These are phyloP conservation scores for Fusarium albidum DNA, from an alignment of 2,329 filamentous ascomycete genomes.

Conservation along the genomic window DNA sequence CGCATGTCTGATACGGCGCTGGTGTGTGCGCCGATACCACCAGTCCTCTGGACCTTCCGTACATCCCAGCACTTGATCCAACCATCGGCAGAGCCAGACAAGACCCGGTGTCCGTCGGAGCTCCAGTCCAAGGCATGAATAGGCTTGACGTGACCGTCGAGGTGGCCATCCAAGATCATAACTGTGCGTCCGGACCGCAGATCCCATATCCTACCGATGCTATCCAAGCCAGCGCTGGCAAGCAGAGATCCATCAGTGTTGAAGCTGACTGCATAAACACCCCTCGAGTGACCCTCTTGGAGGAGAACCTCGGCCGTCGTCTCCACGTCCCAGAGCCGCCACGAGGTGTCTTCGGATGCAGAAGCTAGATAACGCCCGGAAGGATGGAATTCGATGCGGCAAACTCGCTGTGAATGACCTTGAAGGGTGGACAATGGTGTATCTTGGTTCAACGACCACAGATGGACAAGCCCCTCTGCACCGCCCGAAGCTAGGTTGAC, in stretches of 20 bases:
- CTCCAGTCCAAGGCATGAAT: conserved; percentile 96
- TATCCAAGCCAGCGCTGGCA: conserved; percentile 92
- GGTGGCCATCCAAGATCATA: conserved; percentile 91
- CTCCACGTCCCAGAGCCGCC: conserved; percentile 94
- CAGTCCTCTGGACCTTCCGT: conserved; percentile 83
- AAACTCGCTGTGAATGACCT: conserved; percentile 88
- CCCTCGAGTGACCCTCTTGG: conserved; percentile 94
- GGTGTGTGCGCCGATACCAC: conserved; percentile 88
- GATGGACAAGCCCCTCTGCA: conserved; percentile 84
- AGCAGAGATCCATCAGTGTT: conserved; percentile 90
- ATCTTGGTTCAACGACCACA: conserved; percentile 90
- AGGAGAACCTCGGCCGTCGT: conserved; percentile 84
- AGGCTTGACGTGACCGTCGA: conserved; percentile 83
- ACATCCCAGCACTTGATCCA: conserved; percentile 99
- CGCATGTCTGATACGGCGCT: conserved; percentile 91
- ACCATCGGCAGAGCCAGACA: conserved; percentile 92
- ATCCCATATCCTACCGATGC: conserved; percentile 96
- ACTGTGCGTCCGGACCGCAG: conserved; percentile 89
- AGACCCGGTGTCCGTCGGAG: conserved; percentile 86
- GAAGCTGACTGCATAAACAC: conserved; percentile 90
- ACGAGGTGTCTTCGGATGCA: conserved; percentile 94
- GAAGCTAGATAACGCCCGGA: conserved; percentile 90
- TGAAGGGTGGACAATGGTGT: conserved; percentile 83
- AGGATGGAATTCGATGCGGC: conserved; percentile 92
- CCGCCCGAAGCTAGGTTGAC: conserved; percentile 92